These are phyloP conservation scores for Lipomyces oligophaga DNA, from an alignment of 805 yeast genomes.

Conservation along the genomic window DNA sequence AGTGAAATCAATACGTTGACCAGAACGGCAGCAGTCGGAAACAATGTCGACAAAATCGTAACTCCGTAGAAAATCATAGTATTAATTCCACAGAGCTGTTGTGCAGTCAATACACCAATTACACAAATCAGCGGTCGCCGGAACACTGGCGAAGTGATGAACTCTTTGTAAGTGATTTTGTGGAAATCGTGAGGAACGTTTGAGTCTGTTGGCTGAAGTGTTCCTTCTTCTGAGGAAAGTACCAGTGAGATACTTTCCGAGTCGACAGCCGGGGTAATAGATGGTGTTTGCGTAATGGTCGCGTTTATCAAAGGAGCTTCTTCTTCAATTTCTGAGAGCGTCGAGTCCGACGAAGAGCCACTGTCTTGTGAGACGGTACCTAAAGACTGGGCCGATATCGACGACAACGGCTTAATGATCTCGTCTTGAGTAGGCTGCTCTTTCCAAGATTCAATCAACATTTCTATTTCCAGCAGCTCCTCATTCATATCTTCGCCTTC, in stretches of 20 bases:
- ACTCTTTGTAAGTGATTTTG: conserved; percentile 36
- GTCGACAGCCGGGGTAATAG: conserved; percentile 1
- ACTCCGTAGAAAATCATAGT: conserved; percentile 93
- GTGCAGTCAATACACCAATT: conserved; percentile 70
- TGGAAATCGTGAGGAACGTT: conserved; percentile 15
- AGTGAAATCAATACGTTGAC: conserved; percentile 75
- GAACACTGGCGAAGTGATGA: conserved; percentile 51
- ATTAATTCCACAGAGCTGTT: conserved; percentile 91
- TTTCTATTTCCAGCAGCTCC: conserved; percentile 19
- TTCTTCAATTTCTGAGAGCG: conserved; percentile 15
- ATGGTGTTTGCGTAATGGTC: neutral
- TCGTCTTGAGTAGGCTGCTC: conserved; percentile 3
- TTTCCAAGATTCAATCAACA: conserved; percentile 25
- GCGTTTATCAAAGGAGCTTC: conserved; percentile 2
- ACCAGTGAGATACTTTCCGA: conserved; percentile 1
- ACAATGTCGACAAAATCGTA: conserved; percentile 62
- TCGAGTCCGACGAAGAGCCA: conserved; percentile 17
- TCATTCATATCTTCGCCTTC: conserved; percentile 17
- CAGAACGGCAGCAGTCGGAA: conserved; percentile 66
- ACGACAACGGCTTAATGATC: neutral
- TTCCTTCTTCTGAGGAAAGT: conserved; percentile 22
- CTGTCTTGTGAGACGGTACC: neutral
- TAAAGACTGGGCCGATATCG: conserved; percentile 1
- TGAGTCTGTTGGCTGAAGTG: conserved; percentile 22
- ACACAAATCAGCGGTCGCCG: conserved; percentile 60